Conservation (phyloP, 129 eudicot species). For the Flaveria bidentis region DNA sequence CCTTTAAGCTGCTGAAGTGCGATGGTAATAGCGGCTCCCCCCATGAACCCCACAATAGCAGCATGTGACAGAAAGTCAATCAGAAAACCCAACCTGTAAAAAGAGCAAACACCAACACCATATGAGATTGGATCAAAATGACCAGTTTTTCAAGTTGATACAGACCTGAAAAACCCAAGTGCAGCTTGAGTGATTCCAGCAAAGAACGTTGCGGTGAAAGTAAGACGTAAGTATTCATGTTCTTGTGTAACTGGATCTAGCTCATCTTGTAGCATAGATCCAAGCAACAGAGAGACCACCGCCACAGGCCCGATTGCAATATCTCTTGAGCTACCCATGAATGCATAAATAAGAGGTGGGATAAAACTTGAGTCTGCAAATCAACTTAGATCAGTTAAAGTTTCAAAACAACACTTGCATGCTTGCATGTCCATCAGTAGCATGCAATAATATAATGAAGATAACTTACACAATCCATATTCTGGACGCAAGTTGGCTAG, state of each 20-base stretch:
- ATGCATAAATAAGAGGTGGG: constrained; percentile 76
- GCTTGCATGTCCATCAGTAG: background rate
- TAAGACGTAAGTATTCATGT: constrained; percentile 61
- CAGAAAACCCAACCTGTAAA: constrained; percentile 74
- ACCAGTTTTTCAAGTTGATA: background rate
- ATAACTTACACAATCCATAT: constrained; percentile 62
- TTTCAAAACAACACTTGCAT: background rate
- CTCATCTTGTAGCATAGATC: constrained; percentile 56
- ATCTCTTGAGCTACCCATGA: constrained; percentile 88
- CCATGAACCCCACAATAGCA: constrained; percentile 91
- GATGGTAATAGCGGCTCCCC: constrained; percentile 77
- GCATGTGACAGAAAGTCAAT: constrained; percentile 87
- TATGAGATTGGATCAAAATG: background rate
- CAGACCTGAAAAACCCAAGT: constrained; percentile 73
- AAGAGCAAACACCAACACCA: constrained; percentile 1
- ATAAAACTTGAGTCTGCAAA: constrained; percentile 68
- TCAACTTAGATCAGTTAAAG: background rate
- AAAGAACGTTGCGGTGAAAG: constrained; percentile 82
- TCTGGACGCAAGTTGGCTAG: constrained; percentile 58
- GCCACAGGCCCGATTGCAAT: constrained; percentile 90
- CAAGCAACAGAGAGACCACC: constrained; percentile 70
- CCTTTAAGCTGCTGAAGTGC: constrained; percentile 83
- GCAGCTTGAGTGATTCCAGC: constrained; percentile 70
- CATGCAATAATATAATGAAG: background rate
- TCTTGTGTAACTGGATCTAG: constrained; percentile 49